Evolutionary conservation across 129 eudicot species (phyloP).

Genomic region (Apium graveolens): DNA sequence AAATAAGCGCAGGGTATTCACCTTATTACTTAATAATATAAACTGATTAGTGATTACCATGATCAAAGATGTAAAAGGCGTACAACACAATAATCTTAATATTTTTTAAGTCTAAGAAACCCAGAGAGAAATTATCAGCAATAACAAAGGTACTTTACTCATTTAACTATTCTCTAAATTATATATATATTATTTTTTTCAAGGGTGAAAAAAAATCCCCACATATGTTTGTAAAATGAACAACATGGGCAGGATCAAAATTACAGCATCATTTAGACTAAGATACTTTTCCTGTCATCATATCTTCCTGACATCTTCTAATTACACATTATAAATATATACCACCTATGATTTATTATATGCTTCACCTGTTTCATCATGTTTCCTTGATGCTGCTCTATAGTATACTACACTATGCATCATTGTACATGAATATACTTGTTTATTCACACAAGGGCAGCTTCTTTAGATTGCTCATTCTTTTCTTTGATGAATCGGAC

Average conservation of each 20-base stretch:
- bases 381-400: background rate
- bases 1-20: background rate
- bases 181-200: background rate
- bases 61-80: background rate
- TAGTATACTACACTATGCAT: conserved; percentile 2
- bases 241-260: conserved; percentile 2
- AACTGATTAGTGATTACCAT: background rate
- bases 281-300: background rate
- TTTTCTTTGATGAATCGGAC: conserved; percentile 51
- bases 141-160: background rate
- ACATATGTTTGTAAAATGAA: background rate
- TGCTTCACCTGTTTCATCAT: conserved; percentile 1
- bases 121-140: background rate
- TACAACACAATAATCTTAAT: background rate
- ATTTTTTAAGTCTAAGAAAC: background rate
- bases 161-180: background rate
- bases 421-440: background rate
- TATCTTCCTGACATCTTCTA: background rate
- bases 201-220: conserved; percentile 5
- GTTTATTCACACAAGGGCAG: conserved; percentile 39
- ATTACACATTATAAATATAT: background rate
- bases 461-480: conserved; percentile 30
- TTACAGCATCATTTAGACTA: background rate
- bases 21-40: background rate
- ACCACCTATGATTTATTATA: background rate